Evolutionary conservation across 176 grass and related monocot genomes (phyloP).

Genomic region (Neostapfia colusana): DNA sequence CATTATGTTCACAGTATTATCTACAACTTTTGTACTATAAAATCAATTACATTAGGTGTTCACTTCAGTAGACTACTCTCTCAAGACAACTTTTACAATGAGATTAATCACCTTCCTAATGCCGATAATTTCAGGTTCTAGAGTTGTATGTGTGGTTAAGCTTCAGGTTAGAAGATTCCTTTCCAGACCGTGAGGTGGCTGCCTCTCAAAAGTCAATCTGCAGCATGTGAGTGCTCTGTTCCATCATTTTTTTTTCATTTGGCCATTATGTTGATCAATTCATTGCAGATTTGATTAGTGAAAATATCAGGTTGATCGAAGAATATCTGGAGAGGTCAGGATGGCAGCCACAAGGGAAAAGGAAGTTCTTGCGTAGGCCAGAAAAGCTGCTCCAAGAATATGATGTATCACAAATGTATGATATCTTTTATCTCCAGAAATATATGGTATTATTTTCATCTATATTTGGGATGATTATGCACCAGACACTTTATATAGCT

Average conservation of each 20-base stretch:
- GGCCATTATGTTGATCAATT: conserved; percentile 24
- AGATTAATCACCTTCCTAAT: conserved; percentile 14
- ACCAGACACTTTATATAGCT: not conserved
- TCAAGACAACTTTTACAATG: not conserved
- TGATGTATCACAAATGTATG: conserved; percentile 56
- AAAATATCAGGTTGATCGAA: conserved; percentile 73
- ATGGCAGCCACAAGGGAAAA: conserved; percentile 48
- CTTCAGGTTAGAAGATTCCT: conserved; percentile 86
- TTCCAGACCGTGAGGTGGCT: conserved; percentile 85
- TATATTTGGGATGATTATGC: conserved; percentile 22
- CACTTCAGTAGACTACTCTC: not conserved
- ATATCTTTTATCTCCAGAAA: not conserved
- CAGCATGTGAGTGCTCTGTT: conserved; percentile 66
- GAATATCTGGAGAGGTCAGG: conserved; percentile 78
- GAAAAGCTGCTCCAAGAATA: conserved; percentile 51
- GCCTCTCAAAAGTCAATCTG: conserved; percentile 87
- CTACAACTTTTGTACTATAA: not conserved
- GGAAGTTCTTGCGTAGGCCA: conserved; percentile 36
- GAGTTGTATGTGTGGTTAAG: conserved; percentile 99
- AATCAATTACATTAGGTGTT: not conserved
- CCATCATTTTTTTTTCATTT: conserved; percentile 15
- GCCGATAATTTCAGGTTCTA: conserved; percentile 59
- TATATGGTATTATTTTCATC: conserved; percentile 21
- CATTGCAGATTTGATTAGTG: conserved; percentile 21
- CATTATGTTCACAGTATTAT: too few relatives aligned